Conservation (phyloP, 345 rosid species). For the Raphanus sativus region DNA sequence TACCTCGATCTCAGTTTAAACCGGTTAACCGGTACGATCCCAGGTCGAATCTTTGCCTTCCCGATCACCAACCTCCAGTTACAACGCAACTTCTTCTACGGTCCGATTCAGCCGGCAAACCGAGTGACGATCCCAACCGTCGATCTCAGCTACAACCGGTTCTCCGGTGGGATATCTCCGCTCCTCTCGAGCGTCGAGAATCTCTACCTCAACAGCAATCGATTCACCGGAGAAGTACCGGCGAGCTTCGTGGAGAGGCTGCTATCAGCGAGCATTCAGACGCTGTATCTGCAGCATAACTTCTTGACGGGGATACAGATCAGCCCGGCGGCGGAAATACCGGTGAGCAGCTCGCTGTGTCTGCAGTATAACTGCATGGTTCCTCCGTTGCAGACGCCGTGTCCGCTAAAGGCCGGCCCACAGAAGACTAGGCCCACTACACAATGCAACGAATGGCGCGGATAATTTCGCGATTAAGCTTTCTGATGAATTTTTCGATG, state of each 20-base stretch:
- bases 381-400: slow-evolving; percentile 80
- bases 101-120: slow-evolving; percentile 57
- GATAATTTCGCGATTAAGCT: slow-evolving; percentile 35
- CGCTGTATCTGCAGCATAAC: slow-evolving; percentile 83
- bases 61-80: slow-evolving; percentile 76
- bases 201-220: slow-evolving; percentile 83
- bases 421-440: slow-evolving; percentile 74
- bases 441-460: slow-evolving; percentile 72
- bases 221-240: slow-evolving; percentile 83
- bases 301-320: slow-evolving; percentile 87
- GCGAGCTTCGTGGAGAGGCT: slow-evolving; percentile 73
- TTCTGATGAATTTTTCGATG: not conserved
- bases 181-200: slow-evolving; percentile 83
- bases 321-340: slow-evolving; percentile 88
- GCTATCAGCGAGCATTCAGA: slow-evolving; percentile 64
- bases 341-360: slow-evolving; percentile 78
- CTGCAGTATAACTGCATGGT: slow-evolving; percentile 96
- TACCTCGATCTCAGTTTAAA: slow-evolving; percentile 82
- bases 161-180: slow-evolving; percentile 76
- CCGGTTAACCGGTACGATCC: slow-evolving; percentile 70
- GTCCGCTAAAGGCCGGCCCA: slow-evolving; percentile 84
- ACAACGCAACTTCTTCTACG: slow-evolving; percentile 73
- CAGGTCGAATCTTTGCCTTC: slow-evolving; percentile 52
- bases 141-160: slow-evolving; percentile 86
- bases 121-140: slow-evolving; percentile 70